Evolutionary conservation across 1,284 basidiomycete genomes (phyloP).

Genomic region (Cerioporus squamosus): DNA sequence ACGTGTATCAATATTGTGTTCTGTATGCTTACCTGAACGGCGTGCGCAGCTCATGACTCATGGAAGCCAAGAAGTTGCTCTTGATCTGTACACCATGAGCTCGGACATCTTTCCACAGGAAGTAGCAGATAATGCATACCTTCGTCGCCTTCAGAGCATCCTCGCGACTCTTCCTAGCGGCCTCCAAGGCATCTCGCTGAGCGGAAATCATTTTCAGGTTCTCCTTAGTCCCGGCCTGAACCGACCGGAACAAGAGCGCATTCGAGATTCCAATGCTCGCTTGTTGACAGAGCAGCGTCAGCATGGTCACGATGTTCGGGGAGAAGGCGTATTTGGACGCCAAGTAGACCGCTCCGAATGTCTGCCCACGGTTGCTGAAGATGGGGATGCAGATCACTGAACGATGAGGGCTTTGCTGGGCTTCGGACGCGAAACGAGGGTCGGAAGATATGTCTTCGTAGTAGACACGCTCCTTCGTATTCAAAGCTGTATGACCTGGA

Average conservation of each 20-base stretch:
- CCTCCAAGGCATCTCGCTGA: conserved; percentile 67
- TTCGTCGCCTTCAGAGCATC: conserved; percentile 74
- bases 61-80: conserved; percentile 75
- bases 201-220: conserved; percentile 76
- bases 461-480: conserved; percentile 62
- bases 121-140: conserved; percentile 36
- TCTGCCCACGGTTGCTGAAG: conserved; percentile 73
- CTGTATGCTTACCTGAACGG: conserved; percentile 60
- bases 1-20: neutral
- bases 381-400: conserved; percentile 72
- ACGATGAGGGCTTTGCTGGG: conserved; percentile 57
- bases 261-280: conserved; percentile 75
- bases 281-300: conserved; percentile 72
- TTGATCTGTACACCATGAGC: conserved; percentile 52
- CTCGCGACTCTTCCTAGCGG: conserved; percentile 67
- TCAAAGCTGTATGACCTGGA: conserved; percentile 50
- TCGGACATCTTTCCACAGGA: too few relatives aligned
- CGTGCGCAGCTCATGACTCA: conserved; percentile 75
- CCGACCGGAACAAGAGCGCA: conserved; percentile 71
- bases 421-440: conserved; percentile 68
- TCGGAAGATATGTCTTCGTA: conserved; percentile 65
- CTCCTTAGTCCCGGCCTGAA: conserved; percentile 70
- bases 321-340: conserved; percentile 69
- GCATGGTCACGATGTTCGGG: conserved; percentile 59
- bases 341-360: conserved; percentile 51